These are phyloP conservation scores for Yamadazyma sp. DNA, from an alignment of 1,139 yeast genomes.

Conservation along the genomic window DNA sequence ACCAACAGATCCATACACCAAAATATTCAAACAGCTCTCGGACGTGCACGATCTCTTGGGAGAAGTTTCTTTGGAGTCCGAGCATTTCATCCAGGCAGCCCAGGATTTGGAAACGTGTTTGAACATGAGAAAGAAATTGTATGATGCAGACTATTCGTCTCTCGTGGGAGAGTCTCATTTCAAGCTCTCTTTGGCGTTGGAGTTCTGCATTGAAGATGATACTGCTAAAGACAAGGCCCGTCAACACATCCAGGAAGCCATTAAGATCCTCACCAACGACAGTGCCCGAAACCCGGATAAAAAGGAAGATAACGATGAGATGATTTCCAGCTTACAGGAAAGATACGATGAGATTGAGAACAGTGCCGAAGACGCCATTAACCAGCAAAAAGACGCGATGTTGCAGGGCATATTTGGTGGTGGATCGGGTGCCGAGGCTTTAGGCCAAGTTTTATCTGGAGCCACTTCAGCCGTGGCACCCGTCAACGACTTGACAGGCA, in stretches of 20 bases:
- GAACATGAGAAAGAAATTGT: slow-evolving; percentile 54
- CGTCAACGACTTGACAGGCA: slow-evolving; percentile 37
- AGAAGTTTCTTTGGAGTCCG: slow-evolving; percentile 84
- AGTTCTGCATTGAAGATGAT: slow-evolving; percentile 60
- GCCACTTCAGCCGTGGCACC: slow-evolving; percentile 10
- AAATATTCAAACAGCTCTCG: slow-evolving; percentile 55
- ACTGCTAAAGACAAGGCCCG: slow-evolving; percentile 53
- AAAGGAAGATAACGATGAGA: slow-evolving; percentile 45
- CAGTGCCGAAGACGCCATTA: slow-evolving; percentile 51
- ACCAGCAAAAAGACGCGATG: slow-evolving; percentile 57
- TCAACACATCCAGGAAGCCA: slow-evolving; percentile 57
- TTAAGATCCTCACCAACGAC: slow-evolving; percentile 56
- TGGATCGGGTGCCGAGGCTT: slow-evolving; percentile 18
- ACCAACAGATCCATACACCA: slow-evolving; percentile 32
- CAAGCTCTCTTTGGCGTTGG: slow-evolving; percentile 78
- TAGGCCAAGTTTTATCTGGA: slow-evolving; percentile 8
- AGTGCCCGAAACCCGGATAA: slow-evolving; percentile 27
- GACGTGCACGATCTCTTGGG: slow-evolving; percentile 82
- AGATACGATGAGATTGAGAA: slow-evolving; percentile 52
- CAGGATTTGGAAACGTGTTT: slow-evolving; percentile 62
- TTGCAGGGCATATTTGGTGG: slow-evolving; percentile 65
- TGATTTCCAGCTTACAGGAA: slow-evolving; percentile 55
- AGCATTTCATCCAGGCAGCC: slow-evolving; percentile 76
- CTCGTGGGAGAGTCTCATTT: slow-evolving; percentile 78
- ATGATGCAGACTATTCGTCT: slow-evolving; percentile 49